Evolutionary conservation across 441 rosid genomes (phyloP).

Genomic region (Mallotus repandus): DNA sequence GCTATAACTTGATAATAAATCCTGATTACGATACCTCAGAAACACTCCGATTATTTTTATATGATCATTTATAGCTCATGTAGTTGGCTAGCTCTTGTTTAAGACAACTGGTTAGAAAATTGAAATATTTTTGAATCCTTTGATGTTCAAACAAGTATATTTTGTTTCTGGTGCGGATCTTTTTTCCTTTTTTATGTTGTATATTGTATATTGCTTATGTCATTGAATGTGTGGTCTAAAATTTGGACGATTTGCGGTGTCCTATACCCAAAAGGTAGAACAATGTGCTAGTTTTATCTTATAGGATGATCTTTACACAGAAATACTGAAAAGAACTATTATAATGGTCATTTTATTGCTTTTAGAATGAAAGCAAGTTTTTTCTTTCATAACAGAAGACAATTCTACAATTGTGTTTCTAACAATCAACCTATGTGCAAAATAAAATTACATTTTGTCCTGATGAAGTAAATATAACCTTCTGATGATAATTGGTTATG

Average conservation of each 20-base stretch:
- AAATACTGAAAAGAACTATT: background rate
- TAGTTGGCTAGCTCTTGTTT: background rate
- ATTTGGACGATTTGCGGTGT: slow-evolving; percentile 49
- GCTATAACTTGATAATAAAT: too few species aligned
- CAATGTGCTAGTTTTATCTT: background rate
- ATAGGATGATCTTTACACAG: background rate
- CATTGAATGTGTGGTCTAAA: slow-evolving; percentile 17
- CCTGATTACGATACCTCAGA: too few species aligned
- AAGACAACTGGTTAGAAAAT: background rate
- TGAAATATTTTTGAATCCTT: background rate
- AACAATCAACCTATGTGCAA: slow-evolving; percentile 10
- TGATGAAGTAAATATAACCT: background rate
- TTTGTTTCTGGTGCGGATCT: background rate
- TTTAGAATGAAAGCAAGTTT: background rate
- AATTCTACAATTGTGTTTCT: background rate
- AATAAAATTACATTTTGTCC: background rate
- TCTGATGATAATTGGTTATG: background rate
- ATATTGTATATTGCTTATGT: background rate
- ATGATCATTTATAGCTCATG: slow-evolving; percentile 1
- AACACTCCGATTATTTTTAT: too few species aligned
- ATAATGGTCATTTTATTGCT: background rate
- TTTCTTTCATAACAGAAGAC: background rate
- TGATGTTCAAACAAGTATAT: slow-evolving; percentile 3
- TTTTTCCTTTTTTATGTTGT: background rate
- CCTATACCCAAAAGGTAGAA: too few species aligned